Evolutionary conservation across 805 yeast genomes (phyloP), one percentile per base, ranked within the genome.

Genomic region (Metschnikowia picachoensis): DNA sequence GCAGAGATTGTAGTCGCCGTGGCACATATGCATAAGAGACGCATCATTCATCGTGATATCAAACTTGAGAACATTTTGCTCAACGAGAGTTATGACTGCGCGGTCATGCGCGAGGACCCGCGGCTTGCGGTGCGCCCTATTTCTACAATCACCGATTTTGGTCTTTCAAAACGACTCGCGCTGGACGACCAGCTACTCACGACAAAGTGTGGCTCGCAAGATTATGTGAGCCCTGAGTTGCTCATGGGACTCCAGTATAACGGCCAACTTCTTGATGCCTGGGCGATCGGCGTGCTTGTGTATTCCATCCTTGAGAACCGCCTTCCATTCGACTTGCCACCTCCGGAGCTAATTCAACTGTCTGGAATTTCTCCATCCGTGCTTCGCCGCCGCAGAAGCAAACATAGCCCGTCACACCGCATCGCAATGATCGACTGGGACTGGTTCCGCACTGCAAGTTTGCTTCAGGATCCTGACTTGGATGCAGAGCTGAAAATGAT

Each of bases 131-230:
- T 29, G 16, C 36, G 17, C n/a, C 73, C 76, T 41, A 49, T 82
- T 14, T 79, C 82, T 2, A 82, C 80, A 13, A 63, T 90, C 30
- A 83, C 95, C 0, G 99, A 94, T 70, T 85, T 94, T 66, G 99
- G 99, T 0, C 74, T 94, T 27, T 84, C 96, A 10, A 83, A 89
- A 56, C 70, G 74, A 41, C 76, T 92, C 20, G 80, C 77, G 41
- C 77, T 80, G 1, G 74, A 70, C 1, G 71, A 78, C 52, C 86
- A 89, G 25, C 56, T 84, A 47, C 73, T 95, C 25, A 77, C 87
- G 2, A 92, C 98, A 1, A 68, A 98, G 50, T 94, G 99, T 64
- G 99, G 99, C 0, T 87, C 96, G 1, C 97, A 88, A 52, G 99
- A 94, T 62, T 94, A 94, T 58, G 96, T 94, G 7, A 85, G 97